phyloP scores from a whole-genome alignment of 129 eudicot species.

The Artemisia argyi region DNA sequence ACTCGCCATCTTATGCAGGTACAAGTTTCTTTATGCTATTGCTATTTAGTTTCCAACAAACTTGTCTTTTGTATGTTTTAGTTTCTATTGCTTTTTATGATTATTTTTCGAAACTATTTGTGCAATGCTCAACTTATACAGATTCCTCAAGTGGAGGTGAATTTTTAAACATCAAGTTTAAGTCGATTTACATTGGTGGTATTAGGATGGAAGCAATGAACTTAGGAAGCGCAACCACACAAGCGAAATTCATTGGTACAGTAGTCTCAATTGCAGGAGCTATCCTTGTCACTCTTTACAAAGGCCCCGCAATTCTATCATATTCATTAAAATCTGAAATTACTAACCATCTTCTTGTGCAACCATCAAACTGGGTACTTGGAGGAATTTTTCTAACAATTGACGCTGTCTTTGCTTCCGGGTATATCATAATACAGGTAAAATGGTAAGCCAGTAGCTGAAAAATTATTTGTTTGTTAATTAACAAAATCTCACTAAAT shows the following conservation, averaged over 20 bases:
- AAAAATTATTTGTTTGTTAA: background rate
- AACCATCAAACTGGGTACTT: constrained; percentile 49
- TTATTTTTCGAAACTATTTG: background rate
- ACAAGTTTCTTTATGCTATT: too few relatives aligned
- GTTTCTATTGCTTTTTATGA: constrained; percentile 8
- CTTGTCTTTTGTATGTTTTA: too few relatives aligned
- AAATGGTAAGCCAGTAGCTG: background rate
- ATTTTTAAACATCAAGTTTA: background rate
- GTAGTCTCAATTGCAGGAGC: constrained; percentile 74
- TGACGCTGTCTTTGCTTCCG: constrained; percentile 47
- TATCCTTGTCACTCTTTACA: constrained; percentile 63
- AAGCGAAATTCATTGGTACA: constrained; percentile 67
- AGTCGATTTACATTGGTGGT: constrained; percentile 9
- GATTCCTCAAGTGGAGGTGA: background rate
- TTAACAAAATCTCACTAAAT: background rate
- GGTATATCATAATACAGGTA: constrained; percentile 59
- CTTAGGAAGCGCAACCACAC: constrained; percentile 43
- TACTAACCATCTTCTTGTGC: constrained; percentile 25
- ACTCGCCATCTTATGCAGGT: constrained; percentile 70
- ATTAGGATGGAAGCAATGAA: constrained; percentile 71
- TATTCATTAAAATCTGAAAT: constrained; percentile 21
- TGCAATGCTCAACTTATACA: background rate
- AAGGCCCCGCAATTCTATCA: constrained; percentile 56
- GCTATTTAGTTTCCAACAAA: too few relatives aligned
- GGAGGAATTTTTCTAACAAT: constrained; percentile 57